Conservation (phyloP, 768 basidiomycete species). For the Nevesoporus exiguus region DNA sequence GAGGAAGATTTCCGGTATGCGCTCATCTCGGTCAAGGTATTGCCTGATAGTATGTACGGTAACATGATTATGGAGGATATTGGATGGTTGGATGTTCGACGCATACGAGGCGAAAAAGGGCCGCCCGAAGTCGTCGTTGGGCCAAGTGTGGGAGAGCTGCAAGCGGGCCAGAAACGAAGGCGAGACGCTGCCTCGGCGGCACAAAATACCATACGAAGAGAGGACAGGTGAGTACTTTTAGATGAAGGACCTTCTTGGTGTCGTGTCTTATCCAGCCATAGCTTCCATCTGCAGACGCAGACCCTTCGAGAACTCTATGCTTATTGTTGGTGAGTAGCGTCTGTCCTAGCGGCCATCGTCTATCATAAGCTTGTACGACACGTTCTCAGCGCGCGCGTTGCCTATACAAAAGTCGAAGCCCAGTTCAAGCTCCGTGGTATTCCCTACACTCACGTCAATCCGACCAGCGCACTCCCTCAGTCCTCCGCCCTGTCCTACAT, state of each 20-base stretch:
- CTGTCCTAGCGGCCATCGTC: neutral
- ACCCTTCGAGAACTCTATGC: constrained; percentile 76
- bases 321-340: constrained; percentile 75
- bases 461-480: constrained; percentile 40
- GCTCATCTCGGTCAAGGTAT: constrained; percentile 62
- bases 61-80: constrained; percentile 73
- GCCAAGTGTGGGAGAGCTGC: constrained; percentile 17
- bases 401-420: constrained; percentile 84
- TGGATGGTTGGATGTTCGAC: constrained; percentile 69
- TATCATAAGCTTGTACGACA: neutral
- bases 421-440: constrained; percentile 83
- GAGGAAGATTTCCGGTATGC: constrained; percentile 80
- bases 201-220: constrained; percentile 13
- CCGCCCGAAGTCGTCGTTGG: constrained; percentile 11
- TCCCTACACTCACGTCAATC: constrained; percentile 71
- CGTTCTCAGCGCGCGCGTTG: constrained; percentile 70
- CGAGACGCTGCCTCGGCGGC: constrained; percentile 13
- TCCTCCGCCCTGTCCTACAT: constrained; percentile 50
- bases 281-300: constrained; percentile 69
- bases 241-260: neutral
- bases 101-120: constrained; percentile 53
- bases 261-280: constrained; percentile 3
- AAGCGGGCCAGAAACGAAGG: constrained; percentile 31
- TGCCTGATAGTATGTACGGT: constrained; percentile 52
- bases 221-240: constrained; percentile 27